phyloP scores from a whole-genome alignment of 1,139 yeast genomes.

The Ashbya aceris region DNA sequence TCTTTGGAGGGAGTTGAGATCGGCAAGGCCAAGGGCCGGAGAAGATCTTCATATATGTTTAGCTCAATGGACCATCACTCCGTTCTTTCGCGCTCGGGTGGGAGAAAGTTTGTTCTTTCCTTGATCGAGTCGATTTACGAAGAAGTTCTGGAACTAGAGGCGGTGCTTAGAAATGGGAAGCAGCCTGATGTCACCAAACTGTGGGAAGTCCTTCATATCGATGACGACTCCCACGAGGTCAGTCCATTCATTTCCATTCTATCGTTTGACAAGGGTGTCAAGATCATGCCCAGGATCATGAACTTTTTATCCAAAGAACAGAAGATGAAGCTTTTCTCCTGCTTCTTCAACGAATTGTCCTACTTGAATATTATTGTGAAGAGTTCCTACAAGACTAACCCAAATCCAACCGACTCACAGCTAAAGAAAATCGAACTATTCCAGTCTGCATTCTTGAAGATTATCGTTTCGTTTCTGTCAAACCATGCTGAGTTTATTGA shows the following conservation, averaged over 20 bases:
- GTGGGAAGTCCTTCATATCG: constrained; percentile 74
- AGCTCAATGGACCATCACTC: constrained; percentile 27
- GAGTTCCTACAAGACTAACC: constrained; percentile 67
- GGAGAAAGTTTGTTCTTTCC: constrained; percentile 33
- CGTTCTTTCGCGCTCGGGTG: constrained; percentile 31
- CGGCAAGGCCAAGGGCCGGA: constrained; percentile 25
- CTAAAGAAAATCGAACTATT: constrained; percentile 65
- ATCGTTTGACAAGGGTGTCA: constrained; percentile 80
- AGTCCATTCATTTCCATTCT: constrained; percentile 83
- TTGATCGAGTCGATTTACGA: constrained; percentile 71
- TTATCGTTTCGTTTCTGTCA: constrained; percentile 74
- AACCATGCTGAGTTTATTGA: constrained; percentile 69
- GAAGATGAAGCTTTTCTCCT: constrained; percentile 66
- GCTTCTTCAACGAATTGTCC: constrained; percentile 74
- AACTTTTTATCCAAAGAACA: constrained; percentile 74
- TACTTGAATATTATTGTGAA: constrained; percentile 68
- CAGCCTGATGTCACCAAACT: constrained; percentile 48
- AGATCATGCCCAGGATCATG: constrained; percentile 80
- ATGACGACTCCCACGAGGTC: constrained; percentile 44
- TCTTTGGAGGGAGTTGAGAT: constrained; percentile 27
- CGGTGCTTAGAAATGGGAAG: constrained; percentile 62
- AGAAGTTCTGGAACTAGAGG: constrained; percentile 71
- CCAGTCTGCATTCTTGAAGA: constrained; percentile 75
- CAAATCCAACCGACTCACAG: constrained; percentile 42
- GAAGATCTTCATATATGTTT: constrained; percentile 30